Evolutionary conservation across 148 eudicot species (phyloP), one percentile per base, ranked within the genome.

Genomic region (Amaranthus cruentus): DNA sequence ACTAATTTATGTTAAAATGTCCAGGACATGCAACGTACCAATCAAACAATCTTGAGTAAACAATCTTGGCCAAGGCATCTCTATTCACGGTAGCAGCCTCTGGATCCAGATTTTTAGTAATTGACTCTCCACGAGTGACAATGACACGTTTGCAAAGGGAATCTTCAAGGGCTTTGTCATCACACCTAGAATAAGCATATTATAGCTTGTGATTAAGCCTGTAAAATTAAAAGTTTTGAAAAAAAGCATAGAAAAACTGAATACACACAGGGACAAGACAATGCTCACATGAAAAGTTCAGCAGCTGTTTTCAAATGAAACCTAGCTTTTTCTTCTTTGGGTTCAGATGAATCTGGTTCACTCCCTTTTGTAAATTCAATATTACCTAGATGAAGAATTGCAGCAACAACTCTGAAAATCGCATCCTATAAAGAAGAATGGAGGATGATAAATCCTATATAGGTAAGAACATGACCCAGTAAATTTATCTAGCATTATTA

Each of bases 121-220:
- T 95, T 66, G 91, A 79, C 84, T 91, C 99, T 74, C 87, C 99
- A 71, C 96, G 96, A 80, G 97, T 95, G 43, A 86, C 87, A 57
- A 95, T 90, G 72, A 92, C 97, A 72, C 99, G 94, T 83, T 95
- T 90, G 82, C 97, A 92, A 78, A 91, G 81, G 60, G 99, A 90
- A 84, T 91, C 94, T 80, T 95, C 97, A 66, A 95, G 93, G 77
- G 90, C 82, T 79, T 84, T 82, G 84, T 88, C 96, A 82, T 92
- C 92, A 80, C 99, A 95, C 96, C 99, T 95, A 81, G 38, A 72
- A 76, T 54, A 73, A 67, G 72, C 10, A 53, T 7, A 62, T 76
- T 62, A 56, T 55, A 56, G 28, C 44, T 49, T 12, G 47, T 55
- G 47, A 48, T 62, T 28, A 18, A 73, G 55, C 61, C n/a, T 38